A percentile compares a stretch with the other conserved stretches of the same genome.
Conservation (phyloP, 768 basidiomycete species). For the Naematelia aurantialba region DNA sequence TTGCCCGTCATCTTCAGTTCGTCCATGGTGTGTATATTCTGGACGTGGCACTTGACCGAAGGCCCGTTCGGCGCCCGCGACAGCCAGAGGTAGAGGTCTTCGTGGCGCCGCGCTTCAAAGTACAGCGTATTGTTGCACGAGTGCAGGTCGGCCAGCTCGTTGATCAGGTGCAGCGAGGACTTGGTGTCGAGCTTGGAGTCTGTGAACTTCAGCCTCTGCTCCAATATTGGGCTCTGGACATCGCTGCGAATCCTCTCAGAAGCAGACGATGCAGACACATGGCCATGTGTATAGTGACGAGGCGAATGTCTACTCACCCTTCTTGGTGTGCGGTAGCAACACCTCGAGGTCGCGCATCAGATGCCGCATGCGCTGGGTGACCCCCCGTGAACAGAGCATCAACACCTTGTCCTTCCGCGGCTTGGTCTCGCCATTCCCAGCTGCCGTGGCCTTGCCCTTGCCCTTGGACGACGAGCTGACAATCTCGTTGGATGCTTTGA, state of each 20-base stretch:
- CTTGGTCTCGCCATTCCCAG: constrained; percentile 46
- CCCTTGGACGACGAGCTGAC: constrained; percentile 4
- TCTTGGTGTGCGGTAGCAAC: constrained; percentile 90
- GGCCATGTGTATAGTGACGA: background rate
- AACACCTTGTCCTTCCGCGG: constrained; percentile 95
- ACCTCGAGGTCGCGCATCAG: constrained; percentile 90
- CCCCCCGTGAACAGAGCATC: constrained; percentile 83
- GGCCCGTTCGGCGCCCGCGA: constrained; percentile 97
- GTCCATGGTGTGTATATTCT: constrained; percentile 99
- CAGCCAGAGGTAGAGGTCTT: constrained; percentile 95
- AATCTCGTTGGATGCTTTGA: background rate
- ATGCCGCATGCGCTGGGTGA: constrained; percentile 95
- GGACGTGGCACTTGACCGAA: constrained; percentile 93
- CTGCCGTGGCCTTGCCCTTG: constrained; percentile 11
- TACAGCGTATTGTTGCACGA: constrained; percentile 97
- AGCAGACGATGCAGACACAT: no score
- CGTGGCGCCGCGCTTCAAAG: constrained; percentile 92
- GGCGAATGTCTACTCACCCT: constrained; percentile 60
- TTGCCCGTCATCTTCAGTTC: constrained; percentile 99
- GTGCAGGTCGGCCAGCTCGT: constrained; percentile 93
- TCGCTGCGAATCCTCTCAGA: no score
- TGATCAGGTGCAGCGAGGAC: constrained; percentile 82
- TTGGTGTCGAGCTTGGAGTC: constrained; percentile 98
- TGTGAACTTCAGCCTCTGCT: constrained; percentile 45
- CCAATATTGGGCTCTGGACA: background rate